These are phyloP conservation scores for Amylocarpus encephaloides DNA, from an alignment of 2,329 filamentous ascomycete species.

Conservation along the genomic window DNA sequence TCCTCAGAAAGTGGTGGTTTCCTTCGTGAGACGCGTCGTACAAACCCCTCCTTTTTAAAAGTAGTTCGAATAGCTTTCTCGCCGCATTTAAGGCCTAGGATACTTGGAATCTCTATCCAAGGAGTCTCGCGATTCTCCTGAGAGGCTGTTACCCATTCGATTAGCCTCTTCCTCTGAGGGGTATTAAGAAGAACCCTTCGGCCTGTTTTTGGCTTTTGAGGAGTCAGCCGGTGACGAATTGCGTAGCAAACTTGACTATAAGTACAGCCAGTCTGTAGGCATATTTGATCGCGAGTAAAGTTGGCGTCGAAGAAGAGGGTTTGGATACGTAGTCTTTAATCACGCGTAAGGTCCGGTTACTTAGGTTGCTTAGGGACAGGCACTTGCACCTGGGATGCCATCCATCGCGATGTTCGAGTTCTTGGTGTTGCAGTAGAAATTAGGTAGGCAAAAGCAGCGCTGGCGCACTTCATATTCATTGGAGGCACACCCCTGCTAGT, in stretches of 20 bases:
- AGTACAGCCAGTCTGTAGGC: constrained; percentile 6
- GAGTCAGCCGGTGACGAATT: constrained; percentile 11
- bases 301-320: constrained; percentile 12
- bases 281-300: constrained; percentile 11
- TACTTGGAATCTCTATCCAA: constrained; percentile 11
- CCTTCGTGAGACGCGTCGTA: neutral
- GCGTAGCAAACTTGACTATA: constrained; percentile 11
- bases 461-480: neutral
- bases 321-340: constrained; percentile 9
- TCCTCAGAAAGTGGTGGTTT: constrained; percentile 9
- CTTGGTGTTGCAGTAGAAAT: too few relatives aligned
- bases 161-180: constrained; percentile 15
- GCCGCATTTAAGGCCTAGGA: constrained; percentile 11
- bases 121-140: constrained; percentile 8
- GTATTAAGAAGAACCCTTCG: constrained; percentile 7
- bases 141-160: constrained; percentile 14
- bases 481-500: too few relatives aligned
- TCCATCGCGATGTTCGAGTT: constrained; percentile 3
- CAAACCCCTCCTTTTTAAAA: too few relatives aligned
- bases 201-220: constrained; percentile 9
- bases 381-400: neutral
- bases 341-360: constrained; percentile 1
- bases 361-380: constrained; percentile 3
- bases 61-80: constrained; percentile 12
- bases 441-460: neutral